Conservation (phyloP, 768 basidiomycete species). For the Suillus weaverae region DNA sequence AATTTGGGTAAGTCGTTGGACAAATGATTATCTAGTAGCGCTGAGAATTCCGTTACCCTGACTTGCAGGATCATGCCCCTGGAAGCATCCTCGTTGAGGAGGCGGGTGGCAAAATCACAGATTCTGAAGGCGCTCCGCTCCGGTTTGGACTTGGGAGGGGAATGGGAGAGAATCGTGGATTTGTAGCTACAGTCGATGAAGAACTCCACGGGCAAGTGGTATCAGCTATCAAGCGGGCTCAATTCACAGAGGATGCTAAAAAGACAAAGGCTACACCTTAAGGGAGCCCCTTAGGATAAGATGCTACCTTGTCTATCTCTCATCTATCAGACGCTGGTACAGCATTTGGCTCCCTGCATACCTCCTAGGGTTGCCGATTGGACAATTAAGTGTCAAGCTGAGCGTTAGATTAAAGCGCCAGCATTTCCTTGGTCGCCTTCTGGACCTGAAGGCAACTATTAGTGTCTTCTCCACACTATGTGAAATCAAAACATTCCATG, state of each 20-base stretch:
- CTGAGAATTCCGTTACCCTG: neutral
- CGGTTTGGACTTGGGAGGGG: slow-evolving; percentile 88
- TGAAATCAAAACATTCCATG: neutral
- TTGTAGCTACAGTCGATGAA: slow-evolving; percentile 73
- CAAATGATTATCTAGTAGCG: neutral
- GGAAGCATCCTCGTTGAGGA: slow-evolving; percentile 84
- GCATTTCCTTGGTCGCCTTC: neutral
- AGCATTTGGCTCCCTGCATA: neutral
- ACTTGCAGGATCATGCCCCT: slow-evolving; percentile 80
- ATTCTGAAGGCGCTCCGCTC: slow-evolving; percentile 75
- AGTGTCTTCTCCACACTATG: neutral
- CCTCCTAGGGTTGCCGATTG: neutral
- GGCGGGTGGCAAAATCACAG: slow-evolving; percentile 85
- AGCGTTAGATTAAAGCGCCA: neutral
- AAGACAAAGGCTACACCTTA: slow-evolving; percentile 8
- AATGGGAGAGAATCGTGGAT: slow-evolving; percentile 82
- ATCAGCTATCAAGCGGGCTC: slow-evolving; percentile 68
- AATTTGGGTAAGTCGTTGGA: slow-evolving; percentile 75
- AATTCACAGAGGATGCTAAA: slow-evolving; percentile 30
- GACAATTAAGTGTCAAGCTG: neutral
- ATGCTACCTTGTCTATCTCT: neutral
- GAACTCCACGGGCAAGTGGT: slow-evolving; percentile 69
- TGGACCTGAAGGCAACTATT: neutral
- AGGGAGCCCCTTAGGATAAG: neutral
- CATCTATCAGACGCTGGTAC: neutral